Percentiles rank a stretch among this genome's conserved stretches.
These are phyloP conservation scores for Apiospora rasikravindrae DNA, from an alignment of 2,329 filamentous ascomycete species.

Conservation along the genomic window DNA sequence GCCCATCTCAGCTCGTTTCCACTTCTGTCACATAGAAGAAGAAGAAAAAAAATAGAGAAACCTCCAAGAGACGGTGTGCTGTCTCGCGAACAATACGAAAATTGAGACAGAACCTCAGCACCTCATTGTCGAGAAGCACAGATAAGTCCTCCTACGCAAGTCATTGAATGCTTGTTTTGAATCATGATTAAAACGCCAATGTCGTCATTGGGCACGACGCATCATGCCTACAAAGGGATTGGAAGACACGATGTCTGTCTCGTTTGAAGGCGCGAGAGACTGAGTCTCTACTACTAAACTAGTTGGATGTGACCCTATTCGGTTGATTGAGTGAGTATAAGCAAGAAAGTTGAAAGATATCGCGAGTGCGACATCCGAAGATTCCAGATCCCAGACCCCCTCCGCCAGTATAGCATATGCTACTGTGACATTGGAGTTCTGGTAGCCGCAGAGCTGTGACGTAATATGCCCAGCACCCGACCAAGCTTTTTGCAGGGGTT, in stretches of 20 bases:
- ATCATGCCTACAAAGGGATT: background rate
- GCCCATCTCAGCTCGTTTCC: background rate
- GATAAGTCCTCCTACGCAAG: background rate
- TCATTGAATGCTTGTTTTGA: background rate
- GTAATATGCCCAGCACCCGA: background rate
- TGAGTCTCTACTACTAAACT: background rate
- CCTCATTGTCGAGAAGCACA: background rate
- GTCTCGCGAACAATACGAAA: background rate
- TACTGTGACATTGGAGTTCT: slow-evolving; percentile 6
- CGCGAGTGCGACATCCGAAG: background rate
- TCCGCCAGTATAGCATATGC: background rate
- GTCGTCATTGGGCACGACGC: background rate
- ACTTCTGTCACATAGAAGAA: background rate
- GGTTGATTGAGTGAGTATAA: background rate
- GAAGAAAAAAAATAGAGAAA: background rate
- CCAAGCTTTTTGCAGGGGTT: background rate
- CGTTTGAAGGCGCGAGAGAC: background rate
- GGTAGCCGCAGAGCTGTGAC: background rate
- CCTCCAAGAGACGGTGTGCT: background rate
- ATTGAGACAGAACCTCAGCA: background rate
- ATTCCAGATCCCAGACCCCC: background rate
- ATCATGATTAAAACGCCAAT: background rate
- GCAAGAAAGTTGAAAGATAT: slow-evolving; percentile 2
- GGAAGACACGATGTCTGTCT: background rate
- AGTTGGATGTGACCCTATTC: background rate